These are phyloP conservation scores for Chloranthus sessilifolius DNA, from an alignment of 164 flowering plant species.

Conservation along the genomic window DNA sequence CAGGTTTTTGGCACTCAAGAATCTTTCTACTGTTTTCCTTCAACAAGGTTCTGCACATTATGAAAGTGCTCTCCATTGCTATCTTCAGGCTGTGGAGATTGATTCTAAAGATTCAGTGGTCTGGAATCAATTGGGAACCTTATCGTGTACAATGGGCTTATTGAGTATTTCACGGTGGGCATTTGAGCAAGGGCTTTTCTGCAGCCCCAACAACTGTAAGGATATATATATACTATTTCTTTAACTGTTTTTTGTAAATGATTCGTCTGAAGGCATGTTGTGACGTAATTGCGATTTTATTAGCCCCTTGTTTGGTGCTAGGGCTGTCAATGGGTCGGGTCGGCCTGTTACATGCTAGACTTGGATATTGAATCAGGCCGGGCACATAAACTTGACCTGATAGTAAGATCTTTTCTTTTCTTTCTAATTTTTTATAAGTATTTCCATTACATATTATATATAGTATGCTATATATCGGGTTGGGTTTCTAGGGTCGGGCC, in stretches of 20 bases:
- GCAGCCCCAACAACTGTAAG: constrained; percentile 98
- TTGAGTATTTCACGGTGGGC: constrained; percentile 98
- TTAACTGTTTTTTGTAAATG: neutral
- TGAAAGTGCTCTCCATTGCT: constrained; percentile 80
- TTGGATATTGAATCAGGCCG: too few species aligned
- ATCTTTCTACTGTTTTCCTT: constrained; percentile 86
- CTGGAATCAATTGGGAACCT: constrained; percentile 94
- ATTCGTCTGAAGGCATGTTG: too few species aligned
- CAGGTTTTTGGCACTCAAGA: constrained; percentile 93
- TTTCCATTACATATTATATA: too few species aligned
- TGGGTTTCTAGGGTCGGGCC: too few species aligned
- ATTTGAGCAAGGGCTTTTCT: constrained; percentile 92
- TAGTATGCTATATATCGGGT: too few species aligned
- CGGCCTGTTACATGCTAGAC: too few species aligned
- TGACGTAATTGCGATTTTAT: too few species aligned
- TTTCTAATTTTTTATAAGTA: too few species aligned
- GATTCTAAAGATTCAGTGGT: constrained; percentile 90
- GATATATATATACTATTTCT: neutral
- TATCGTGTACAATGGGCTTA: constrained; percentile 87
- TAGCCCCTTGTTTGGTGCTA: too few species aligned
- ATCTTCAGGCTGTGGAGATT: constrained; percentile 96
- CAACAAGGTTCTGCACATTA: constrained; percentile 71
- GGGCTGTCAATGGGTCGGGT: too few species aligned
- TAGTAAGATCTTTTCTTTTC: too few species aligned
- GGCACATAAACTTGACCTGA: too few species aligned